phyloP scores from a whole-genome alignment of 208 protist genomes.

The Trypanosoma theileri region DNA sequence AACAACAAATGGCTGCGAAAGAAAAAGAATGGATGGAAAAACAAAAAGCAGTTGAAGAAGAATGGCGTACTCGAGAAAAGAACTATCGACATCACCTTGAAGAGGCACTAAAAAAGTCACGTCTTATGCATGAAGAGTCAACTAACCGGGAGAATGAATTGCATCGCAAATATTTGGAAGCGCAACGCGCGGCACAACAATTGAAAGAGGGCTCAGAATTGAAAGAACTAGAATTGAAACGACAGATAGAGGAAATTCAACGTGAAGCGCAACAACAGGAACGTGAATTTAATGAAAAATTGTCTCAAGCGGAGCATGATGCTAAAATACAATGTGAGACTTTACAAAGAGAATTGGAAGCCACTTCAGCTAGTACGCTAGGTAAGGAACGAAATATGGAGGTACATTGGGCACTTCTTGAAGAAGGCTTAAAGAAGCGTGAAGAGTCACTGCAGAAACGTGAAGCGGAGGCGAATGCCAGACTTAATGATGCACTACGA shows the following conservation, averaged over 20 bases:
- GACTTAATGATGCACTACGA: slow-evolving; percentile 32
- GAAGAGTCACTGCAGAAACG: slow-evolving; percentile 44
- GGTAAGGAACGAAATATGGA: slow-evolving; percentile 37
- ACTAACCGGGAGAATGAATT: slow-evolving; percentile 47
- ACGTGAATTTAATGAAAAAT: slow-evolving; percentile 7
- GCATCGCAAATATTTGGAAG: slow-evolving; percentile 43
- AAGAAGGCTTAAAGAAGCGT: slow-evolving; percentile 35
- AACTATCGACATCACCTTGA: slow-evolving; percentile 37
- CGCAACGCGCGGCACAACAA: slow-evolving; percentile 42
- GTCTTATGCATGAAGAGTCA: slow-evolving; percentile 41
- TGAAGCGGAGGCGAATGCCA: slow-evolving; percentile 36
- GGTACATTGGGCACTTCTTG: slow-evolving; percentile 31
- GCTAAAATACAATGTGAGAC: slow-evolving; percentile 46
- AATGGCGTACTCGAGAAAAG: slow-evolving; percentile 39
- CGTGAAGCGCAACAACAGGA: slow-evolving; percentile 4
- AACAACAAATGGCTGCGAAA: slow-evolving; percentile 31
- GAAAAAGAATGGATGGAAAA: slow-evolving; percentile 57
- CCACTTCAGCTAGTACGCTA: slow-evolving; percentile 31
- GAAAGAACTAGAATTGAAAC: slow-evolving; percentile 60
- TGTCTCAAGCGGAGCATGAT: slow-evolving; percentile 22
- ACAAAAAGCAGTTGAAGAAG: slow-evolving; percentile 44
- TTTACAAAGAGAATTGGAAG: slow-evolving; percentile 31
- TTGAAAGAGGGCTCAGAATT: slow-evolving; percentile 47
- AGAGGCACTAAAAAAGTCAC: slow-evolving; percentile 45
- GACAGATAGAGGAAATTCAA: slow-evolving; percentile 41